Base-by-base conservation (phyloP, 2,329 filamentous ascomycete species). In the Aureobasidium sp. region DNA sequence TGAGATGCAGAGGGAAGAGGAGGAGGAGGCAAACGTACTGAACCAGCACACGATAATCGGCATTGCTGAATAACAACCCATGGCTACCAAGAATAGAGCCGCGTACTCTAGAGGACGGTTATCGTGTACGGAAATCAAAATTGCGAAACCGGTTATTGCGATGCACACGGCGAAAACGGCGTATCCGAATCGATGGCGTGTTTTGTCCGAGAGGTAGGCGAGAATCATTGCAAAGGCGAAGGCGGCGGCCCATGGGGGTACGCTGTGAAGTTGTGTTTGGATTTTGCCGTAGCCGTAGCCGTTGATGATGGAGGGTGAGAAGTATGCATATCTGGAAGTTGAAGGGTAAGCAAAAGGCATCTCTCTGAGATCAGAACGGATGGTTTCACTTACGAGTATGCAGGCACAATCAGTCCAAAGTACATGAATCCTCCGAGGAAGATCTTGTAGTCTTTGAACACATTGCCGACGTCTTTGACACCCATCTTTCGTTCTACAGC, bases 31-130 rank as follows among this genome's bases (percentile, higher is more conserved):
- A 29, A 50, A 50, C 47, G 16, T 50, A 50, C 47, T 84, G 76
- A 85, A 85, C 83, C 84, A 87, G 69, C 84, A 86, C 7, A 83
- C 79, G 31, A 78, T 72, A 48, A 97, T 90, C 0, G 95, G 94
- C 91, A 97, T 95, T n/a, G 94, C 93, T 1, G 89, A 90, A 79
- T 97, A 98, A 0, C 88, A 87, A 58, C 93, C 93, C 81, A 90
- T 90, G 2, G 93, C 91, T 58, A 97, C 88, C 38, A 98, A 82
- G 82, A 97, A 97, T 0, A 98, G 85, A 0, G 91, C 93, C 0
- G 84, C 91, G 73, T 97, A 98, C 76, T 96, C 87, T 9, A 93
- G 79, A 16, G 85, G 69, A 0, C 81, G 82, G 75, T 93, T 87
- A 74, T 92, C 79, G 76, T 95, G 91, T 7, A 95, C 87, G 15